Base-by-base conservation (phyloP, 768 basidiomycete genomes). In the Naganishia onofrii region DNA sequence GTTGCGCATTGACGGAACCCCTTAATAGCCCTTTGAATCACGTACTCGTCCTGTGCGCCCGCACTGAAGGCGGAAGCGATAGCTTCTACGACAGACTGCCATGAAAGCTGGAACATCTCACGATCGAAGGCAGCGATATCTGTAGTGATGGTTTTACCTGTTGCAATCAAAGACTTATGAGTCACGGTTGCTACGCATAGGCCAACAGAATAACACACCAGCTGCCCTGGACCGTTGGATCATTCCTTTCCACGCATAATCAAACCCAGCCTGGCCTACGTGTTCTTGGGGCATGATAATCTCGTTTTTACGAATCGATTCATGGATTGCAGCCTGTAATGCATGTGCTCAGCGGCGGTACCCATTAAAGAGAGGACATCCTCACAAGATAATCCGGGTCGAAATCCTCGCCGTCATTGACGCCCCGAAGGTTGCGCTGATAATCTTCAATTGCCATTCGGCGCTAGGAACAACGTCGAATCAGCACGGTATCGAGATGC, bases 221-320 rank as follows among this genome's bases (percentile, higher is more conserved):
- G 92, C 87, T 78, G 88, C 88, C 68, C 88, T 85, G 54, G 93
- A 88, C 36, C 96, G 87, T 36, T 88, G 82, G 44, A 97, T 85
- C 12, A 99, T 84, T 74, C 97, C 93, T 79, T 96, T 97, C 96
- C 96, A 99, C 21, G 96, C 95, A 79, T 95, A 96, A 75, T 98
- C 96, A 78, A 99, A 99, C 10, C 96, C 96, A 54, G 95, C 85
- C 77, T 92, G 92, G 1, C 95, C 96, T 10, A 89, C 90, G 76
- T 99, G 96, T 75, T 99, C 96, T 81, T 97, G 93, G 0, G 96
- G 95, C 88, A 99, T 90, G 60, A 98, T 86, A 67, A 99, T 97
- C 82, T 99, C 96, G 52, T 88, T 85, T 81, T 90, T 93, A 65
- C 90, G 88, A 76, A 99, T 96, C 0, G 91, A 93, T 74, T 98